phyloP scores from a whole-genome alignment of 345 rosid genomes.

The Populus tremula region DNA sequence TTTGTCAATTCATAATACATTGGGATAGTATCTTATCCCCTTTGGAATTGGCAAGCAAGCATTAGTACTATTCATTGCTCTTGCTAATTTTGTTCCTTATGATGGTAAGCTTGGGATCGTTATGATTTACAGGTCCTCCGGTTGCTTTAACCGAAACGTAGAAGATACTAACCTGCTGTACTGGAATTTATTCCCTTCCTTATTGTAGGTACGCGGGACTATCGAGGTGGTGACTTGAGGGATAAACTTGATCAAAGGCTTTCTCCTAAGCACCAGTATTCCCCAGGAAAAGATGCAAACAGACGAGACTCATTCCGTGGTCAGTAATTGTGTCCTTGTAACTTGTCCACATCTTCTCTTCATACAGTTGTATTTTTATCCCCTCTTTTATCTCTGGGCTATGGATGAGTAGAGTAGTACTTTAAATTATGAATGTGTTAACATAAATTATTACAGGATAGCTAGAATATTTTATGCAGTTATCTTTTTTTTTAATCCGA shows the following conservation, averaged over 20 bases:
- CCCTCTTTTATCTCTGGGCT: neutral
- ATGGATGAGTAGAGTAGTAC: neutral
- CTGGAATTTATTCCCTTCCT: constrained; percentile 27
- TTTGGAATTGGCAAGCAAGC: constrained; percentile 59
- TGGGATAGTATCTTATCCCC: constrained; percentile 43
- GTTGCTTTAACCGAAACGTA: constrained; percentile 25
- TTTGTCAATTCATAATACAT: constrained; percentile 38
- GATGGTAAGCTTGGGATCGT: constrained; percentile 49
- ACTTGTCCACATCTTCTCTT: neutral
- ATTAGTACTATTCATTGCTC: constrained; percentile 45
- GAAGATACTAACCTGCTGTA: constrained; percentile 22
- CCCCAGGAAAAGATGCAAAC: constrained; percentile 53
- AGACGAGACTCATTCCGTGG: constrained; percentile 43
- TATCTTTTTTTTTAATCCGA: neutral
- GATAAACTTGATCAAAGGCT: constrained; percentile 68
- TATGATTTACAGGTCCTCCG: constrained; percentile 21
- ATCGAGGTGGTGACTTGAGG: constrained; percentile 73
- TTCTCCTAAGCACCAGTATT: constrained; percentile 59
- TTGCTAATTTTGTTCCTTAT: constrained; percentile 45
- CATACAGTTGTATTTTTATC: neutral
- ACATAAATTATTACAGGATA: neutral
- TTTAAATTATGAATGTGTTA: neutral
- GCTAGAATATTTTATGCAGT: neutral
- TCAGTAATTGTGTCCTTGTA: constrained; percentile 32
- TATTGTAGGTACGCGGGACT: constrained; percentile 59